Percentiles rank a stretch among this genome's conserved stretches.
These are phyloP conservation scores for Arthrobotrys megalospora DNA, from an alignment of 2,329 filamentous ascomycete species.

Conservation along the genomic window DNA sequence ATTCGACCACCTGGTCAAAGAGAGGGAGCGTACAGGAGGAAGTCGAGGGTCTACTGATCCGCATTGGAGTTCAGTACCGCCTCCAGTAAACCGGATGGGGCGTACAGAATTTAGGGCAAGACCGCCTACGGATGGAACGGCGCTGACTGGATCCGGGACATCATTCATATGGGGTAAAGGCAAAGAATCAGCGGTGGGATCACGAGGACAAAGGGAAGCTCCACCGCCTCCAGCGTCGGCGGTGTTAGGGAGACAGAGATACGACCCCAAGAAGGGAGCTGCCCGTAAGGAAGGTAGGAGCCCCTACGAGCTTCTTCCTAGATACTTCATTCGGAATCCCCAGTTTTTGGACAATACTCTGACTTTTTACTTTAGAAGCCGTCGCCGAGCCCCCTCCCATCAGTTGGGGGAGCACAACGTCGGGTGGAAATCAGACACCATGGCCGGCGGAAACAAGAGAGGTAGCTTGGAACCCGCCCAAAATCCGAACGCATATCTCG, in stretches of 20 bases:
- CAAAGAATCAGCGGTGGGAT: background rate
- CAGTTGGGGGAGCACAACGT: background rate
- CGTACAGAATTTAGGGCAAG: background rate
- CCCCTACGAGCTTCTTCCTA: too few relatives aligned
- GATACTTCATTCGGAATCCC: too few relatives aligned
- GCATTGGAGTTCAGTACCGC: background rate
- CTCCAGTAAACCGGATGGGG: background rate
- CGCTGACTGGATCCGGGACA: slow-evolving; percentile 6
- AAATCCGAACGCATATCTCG: background rate
- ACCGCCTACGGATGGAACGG: background rate
- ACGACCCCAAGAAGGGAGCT: background rate
- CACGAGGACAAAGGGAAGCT: background rate
- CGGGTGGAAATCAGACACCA: background rate
- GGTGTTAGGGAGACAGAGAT: background rate
- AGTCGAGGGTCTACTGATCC: background rate
- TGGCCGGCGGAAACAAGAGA: background rate
- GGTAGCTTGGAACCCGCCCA: background rate
- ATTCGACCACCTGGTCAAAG: too few relatives aligned
- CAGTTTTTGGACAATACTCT: background rate
- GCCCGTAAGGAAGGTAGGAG: too few relatives aligned
- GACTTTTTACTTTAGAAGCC: background rate
- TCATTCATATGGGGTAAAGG: slow-evolving; percentile 5
- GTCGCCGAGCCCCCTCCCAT: background rate
- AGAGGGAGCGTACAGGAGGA: background rate
- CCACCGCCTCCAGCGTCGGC: background rate